Evolutionary conservation across 495 filamentous ascomycete genomes (phyloP).

Genomic region (Evernia prunastri): DNA sequence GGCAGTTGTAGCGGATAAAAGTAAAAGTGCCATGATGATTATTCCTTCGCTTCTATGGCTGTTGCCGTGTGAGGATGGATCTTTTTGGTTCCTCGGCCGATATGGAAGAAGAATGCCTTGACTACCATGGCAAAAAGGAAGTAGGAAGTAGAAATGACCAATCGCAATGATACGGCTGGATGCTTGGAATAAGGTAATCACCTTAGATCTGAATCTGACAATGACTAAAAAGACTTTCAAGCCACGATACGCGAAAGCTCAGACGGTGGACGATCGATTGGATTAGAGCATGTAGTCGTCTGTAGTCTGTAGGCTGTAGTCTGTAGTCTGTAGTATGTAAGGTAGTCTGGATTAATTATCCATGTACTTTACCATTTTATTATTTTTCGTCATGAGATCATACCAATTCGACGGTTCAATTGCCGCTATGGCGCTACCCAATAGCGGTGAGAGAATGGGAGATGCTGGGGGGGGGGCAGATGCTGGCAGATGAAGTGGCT

Average conservation of each 20-base stretch:
- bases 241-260: constrained; percentile 14
- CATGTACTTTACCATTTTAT: no score
- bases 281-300: no score
- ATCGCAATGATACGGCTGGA: constrained; percentile 5
- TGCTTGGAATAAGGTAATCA: no score
- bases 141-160: background rate
- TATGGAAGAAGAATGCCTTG: background rate
- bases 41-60: background rate
- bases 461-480: no score
- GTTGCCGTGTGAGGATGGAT: background rate
- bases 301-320: no score
- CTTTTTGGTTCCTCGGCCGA: no score
- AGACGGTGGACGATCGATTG: constrained; percentile 5
- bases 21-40: background rate
- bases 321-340: no score
- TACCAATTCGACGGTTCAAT: background rate
- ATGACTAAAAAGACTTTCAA: constrained; percentile 13
- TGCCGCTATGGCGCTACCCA: constrained; percentile 5
- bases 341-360: no score
- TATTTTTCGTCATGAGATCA: background rate
- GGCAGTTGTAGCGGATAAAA: constrained; percentile 6
- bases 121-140: background rate
- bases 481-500: background rate
- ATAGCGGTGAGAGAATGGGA: background rate
- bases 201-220: background rate